Evolutionary conservation across 2,329 filamentous ascomycete genomes (phyloP), one percentile per base, ranked within the genome.

Genomic region (Fusarium sp.): DNA sequence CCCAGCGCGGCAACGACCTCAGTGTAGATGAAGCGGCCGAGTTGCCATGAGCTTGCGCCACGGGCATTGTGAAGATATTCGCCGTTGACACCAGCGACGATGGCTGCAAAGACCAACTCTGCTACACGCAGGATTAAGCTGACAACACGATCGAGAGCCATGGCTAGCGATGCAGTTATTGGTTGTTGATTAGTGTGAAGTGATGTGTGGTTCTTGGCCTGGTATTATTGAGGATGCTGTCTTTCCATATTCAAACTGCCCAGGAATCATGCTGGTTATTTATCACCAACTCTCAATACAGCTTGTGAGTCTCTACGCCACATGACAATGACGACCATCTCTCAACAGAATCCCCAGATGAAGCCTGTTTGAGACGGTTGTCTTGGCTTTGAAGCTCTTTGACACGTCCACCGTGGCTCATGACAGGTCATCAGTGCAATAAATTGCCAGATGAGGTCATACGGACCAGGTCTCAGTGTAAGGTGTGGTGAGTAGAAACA

Each of bases 11-110:
- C 90, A 41, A 94, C 85, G 19, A 93, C 87, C 75, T 91, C 87
- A 46, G 91, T 88, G 82, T 93, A 94, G 80, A 94, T 93, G 81
- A 90, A 89, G 59, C 91, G 89, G 37, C 85, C 89, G 12, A 78
- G 75, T 41, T 86, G 81, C 84, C 87, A 89, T 62, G 83, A 79
- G 55, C 84, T 83, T 37, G 82, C 78, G 23, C 81, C 64, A 52
- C 81, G 62, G 54, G 82, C 81, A 5, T 79, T 71, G 76, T 89
- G 85, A 26, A 94, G 86, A 77, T 91, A 91, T 69, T 87, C 78
- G 53, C 90, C 90, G 62, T 90, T 88, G 65, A 93, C 83, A 64
- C 90, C 91, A 25, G 90, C 89, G 53, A 93, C 89, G 65, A 93
- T 90, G 71, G 87, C 85, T n/a, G 87, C 90, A 76, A 91, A 93